These are phyloP conservation scores for Hymenoscyphus repandus DNA, from an alignment of 2,329 filamentous ascomycete genomes.

Conservation along the genomic window DNA sequence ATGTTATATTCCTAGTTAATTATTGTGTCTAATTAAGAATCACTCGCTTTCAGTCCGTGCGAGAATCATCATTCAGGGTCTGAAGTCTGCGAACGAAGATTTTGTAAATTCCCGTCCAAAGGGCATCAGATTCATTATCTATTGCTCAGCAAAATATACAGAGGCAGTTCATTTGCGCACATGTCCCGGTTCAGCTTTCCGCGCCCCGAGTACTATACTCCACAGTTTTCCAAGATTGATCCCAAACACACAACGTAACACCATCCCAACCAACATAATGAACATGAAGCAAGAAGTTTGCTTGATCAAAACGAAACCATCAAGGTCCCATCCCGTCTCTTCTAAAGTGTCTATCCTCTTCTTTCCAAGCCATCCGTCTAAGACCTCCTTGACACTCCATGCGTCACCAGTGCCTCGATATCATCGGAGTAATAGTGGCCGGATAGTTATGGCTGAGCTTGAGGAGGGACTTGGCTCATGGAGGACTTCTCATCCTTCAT, in stretches of 20 bases:
- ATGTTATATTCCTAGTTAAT: too few species aligned
- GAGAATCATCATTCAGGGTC: too few species aligned
- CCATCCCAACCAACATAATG: neutral
- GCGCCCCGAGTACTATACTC: neutral
- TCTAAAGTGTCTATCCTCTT: neutral
- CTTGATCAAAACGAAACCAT: constrained; percentile 1
- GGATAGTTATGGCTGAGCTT: constrained; percentile 1
- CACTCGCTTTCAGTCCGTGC: too few species aligned
- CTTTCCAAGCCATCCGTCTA: constrained; percentile 11
- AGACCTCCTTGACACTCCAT: constrained; percentile 9
- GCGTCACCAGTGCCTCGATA: neutral
- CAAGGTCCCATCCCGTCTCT: constrained; percentile 2
- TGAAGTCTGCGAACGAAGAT: too few species aligned
- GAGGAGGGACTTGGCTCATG: constrained; percentile 27
- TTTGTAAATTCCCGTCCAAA: too few species aligned
- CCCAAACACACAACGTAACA: neutral
- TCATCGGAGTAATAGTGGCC: too few species aligned
- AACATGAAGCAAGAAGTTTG: neutral
- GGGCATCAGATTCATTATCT: constrained; percentile 12
- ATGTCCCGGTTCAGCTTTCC: neutral
- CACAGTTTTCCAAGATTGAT: neutral
- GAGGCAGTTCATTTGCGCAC: neutral
- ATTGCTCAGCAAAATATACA: constrained; percentile 3
- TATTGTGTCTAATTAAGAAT: too few species aligned
- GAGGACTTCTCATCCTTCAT: constrained; percentile 24